A percentile compares a stretch with the other conserved stretches of the same genome.
These are phyloP conservation scores for Pyrus betulifolia DNA, from an alignment of 306 rosid genomes.

Conservation along the genomic window DNA sequence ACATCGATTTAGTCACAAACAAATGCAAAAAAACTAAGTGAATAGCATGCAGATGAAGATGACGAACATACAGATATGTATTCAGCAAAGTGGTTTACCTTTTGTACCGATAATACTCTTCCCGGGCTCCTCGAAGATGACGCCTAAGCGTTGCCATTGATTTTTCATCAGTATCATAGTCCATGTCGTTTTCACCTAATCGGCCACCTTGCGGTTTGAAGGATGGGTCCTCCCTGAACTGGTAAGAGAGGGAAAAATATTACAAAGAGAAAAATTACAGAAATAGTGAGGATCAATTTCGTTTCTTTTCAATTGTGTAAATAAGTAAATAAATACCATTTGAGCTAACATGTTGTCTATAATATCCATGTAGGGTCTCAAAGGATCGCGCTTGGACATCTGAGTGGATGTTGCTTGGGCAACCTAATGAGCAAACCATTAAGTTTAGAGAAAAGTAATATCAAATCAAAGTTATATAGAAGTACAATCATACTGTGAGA, in stretches of 20 bases:
- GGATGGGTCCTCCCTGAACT: constrained; percentile 89
- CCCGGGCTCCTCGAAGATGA: constrained; percentile 87
- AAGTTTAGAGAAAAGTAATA: not conserved
- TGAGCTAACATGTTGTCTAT: constrained; percentile 68
- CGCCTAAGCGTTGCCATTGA: constrained; percentile 96
- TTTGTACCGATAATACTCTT: constrained; percentile 85
- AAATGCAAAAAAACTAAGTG: not conserved
- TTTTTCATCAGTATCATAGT: constrained; percentile 94
- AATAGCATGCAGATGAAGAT: not conserved
- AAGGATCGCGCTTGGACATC: constrained; percentile 89
- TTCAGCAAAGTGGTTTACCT: constrained; percentile 43
- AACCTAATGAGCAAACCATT: constrained; percentile 43
- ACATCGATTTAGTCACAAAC: not conserved
- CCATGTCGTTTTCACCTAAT: constrained; percentile 88
- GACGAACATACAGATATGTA: not conserved
- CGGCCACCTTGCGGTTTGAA: constrained; percentile 95
- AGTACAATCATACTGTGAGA: not conserved
- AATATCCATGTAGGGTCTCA: constrained; percentile 84
- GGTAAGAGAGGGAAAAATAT: constrained; percentile 23
- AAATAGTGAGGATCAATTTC: constrained; percentile 2
- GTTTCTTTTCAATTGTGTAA: not conserved
- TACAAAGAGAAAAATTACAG: constrained; percentile 7
- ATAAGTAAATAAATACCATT: constrained; percentile 51
- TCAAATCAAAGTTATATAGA: not conserved
- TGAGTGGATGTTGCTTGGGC: constrained; percentile 97